These are phyloP conservation scores for Neofusicoccum sp. DNA, from an alignment of 2,329 filamentous ascomycete genomes.

Conservation along the genomic window DNA sequence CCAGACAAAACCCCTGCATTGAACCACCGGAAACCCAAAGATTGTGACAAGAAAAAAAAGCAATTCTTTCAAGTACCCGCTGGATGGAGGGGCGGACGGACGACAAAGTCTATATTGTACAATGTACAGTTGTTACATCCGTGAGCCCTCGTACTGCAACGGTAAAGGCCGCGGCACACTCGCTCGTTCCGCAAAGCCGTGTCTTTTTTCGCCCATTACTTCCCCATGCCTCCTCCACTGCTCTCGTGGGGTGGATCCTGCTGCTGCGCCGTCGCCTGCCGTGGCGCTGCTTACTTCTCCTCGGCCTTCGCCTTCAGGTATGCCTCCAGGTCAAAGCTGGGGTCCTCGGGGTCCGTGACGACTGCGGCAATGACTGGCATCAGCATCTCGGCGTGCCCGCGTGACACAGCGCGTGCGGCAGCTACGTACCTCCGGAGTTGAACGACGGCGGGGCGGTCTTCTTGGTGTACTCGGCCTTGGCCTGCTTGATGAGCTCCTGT, in stretches of 20 bases:
- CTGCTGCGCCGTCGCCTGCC: background rate
- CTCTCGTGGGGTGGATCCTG: background rate
- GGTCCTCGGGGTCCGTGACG: conserved; percentile 71
- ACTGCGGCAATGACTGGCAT: conserved; percentile 1
- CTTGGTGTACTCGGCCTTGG: conserved; percentile 87
- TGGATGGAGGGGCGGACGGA: conserved; percentile 18
- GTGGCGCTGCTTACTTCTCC: conserved; percentile 32
- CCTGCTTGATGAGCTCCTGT: conserved; percentile 86
- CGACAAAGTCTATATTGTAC: conserved; percentile 44
- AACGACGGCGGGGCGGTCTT: conserved; percentile 59
- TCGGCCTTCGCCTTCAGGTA: conserved; percentile 67
- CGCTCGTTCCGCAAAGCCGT: conserved; percentile 19
- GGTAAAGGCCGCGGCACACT: conserved; percentile 27
- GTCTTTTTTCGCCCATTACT: conserved; percentile 20
- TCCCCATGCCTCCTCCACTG: conserved; percentile 7
- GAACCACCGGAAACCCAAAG: background rate
- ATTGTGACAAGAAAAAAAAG: conserved; percentile 4
- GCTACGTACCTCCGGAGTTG: conserved; percentile 41
- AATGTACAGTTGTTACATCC: conserved; percentile 44
- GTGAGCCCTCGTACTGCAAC: conserved; percentile 12
- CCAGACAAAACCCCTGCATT: background rate
- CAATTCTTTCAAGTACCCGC: conserved; percentile 16
- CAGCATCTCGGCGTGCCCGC: conserved; percentile 4
- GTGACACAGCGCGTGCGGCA: conserved; percentile 28
- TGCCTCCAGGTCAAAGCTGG: conserved; percentile 92